Base-by-base conservation (phyloP, 768 basidiomycete species). In the Harrya chromipes region DNA sequence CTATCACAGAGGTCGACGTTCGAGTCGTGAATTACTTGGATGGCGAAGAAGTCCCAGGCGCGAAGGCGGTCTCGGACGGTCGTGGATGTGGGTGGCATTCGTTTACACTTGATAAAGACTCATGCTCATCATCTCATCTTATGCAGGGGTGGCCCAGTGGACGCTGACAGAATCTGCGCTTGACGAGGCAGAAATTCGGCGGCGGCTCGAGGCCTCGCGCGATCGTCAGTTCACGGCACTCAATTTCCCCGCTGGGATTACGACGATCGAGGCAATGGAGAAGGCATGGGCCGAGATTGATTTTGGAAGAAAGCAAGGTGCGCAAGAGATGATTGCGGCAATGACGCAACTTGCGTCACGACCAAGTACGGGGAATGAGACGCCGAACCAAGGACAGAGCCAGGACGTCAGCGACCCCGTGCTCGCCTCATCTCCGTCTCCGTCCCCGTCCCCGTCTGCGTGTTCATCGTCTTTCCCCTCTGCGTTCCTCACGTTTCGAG, bases 131-230 rank as follows among this genome's bases (percentile, higher is more conserved):
- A 13, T 10, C 29, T 29, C 29, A 10, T 29, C 29, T 29, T 14
- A 12, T 20, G 13, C 54, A 90, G 89, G 87, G 87, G 73, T 72
- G 1, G 56, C 83, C 19, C 74, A 78, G 12, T 92, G 84, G 74
- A 70, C 72, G 33, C 69, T 90, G 36, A 66, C 68, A 0, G 73
- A 70, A 17, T 71, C 77, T 7, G 62, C 52, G 8, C 57, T 65
- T 12, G 62, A 61, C 4, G 61, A 63, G 4, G 59, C 52, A 0
- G 66, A 71, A 3, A 72, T 83, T 6, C 75, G 70, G 1, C 20
- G 48, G 10, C 62, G 66, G 27, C 65, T 80, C 23, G 56, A 57
- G 2, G 60, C 16, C 1, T 65, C 72, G 9, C 67, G 65, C 47
- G 66, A 62, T 3, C 73, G 82, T 35, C 76, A 83, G 50, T 73